phyloP scores from a whole-genome alignment of 306 rosid species.

The Carpinus viminea region DNA sequence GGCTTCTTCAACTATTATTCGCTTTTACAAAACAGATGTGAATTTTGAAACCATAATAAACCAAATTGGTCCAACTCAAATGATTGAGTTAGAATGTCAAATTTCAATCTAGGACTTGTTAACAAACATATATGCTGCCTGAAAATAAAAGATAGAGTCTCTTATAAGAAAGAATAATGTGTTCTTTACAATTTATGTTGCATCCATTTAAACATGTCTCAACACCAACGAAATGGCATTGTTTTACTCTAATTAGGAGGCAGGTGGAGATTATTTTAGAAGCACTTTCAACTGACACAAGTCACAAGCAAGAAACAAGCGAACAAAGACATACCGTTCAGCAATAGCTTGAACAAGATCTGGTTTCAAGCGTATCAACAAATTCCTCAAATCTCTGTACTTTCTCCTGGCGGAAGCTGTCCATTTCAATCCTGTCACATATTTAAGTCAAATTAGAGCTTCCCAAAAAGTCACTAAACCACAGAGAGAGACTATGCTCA shows the following conservation, averaged over 20 bases:
- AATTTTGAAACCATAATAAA: constrained; percentile 1
- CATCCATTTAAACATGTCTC: background rate
- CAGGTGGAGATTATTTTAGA: background rate
- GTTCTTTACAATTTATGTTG: background rate
- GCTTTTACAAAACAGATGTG: background rate
- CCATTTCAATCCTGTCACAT: constrained; percentile 48
- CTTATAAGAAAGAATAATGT: background rate
- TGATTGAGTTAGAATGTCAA: background rate
- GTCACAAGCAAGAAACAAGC: background rate
- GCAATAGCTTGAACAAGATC: constrained; percentile 72
- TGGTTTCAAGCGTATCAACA: constrained; percentile 84
- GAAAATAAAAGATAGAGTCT: background rate
- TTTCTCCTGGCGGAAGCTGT: constrained; percentile 49
- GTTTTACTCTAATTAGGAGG: background rate
- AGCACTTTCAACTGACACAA: background rate
- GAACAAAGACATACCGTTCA: constrained; percentile 53
- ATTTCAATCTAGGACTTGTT: background rate
- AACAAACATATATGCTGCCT: background rate
- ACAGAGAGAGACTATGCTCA: background rate
- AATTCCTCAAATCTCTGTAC: constrained; percentile 72
- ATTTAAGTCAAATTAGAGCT: background rate
- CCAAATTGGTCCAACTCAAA: background rate
- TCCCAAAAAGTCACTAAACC: background rate
- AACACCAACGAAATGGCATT: background rate
- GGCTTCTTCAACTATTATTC: constrained; percentile 7